Percentiles rank a stretch among this genome's conserved stretches.
Conservation (phyloP, 2,329 filamentous ascomycete genomes). For the Cladosporium colombiae region DNA sequence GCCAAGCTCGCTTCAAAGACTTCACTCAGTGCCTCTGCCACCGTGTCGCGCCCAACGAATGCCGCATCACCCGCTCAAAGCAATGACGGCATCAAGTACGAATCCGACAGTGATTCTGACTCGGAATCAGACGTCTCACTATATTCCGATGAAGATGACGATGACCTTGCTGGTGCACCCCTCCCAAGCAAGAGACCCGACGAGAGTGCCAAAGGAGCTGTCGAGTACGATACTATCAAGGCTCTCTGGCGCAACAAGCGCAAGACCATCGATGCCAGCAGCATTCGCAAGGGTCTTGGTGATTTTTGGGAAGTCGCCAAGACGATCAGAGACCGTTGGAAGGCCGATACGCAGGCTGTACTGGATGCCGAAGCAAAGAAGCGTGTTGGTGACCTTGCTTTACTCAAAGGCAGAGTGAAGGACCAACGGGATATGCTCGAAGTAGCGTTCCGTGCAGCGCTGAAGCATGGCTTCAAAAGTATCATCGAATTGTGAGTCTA, state of each 20-base stretch:
- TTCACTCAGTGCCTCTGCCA: slow-evolving; percentile 2
- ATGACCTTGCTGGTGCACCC: slow-evolving; percentile 49
- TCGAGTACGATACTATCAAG: slow-evolving; percentile 61
- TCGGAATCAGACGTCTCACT: slow-evolving; percentile 51
- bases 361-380: slow-evolving; percentile 61
- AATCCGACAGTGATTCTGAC: slow-evolving; percentile 48
- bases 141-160: slow-evolving; percentile 51
- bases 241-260: slow-evolving; percentile 62
- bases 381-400: slow-evolving; percentile 53
- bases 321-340: slow-evolving; percentile 63
- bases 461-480: slow-evolving; percentile 50
- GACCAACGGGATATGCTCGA: slow-evolving; percentile 60
- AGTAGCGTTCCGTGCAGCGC: slow-evolving; percentile 47
- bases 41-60: slow-evolving; percentile 2
- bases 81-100: slow-evolving; percentile 29
- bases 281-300: slow-evolving; percentile 56
- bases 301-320: slow-evolving; percentile 62
- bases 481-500: slow-evolving; percentile 46
- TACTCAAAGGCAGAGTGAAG: slow-evolving; percentile 58
- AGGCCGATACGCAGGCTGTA: slow-evolving; percentile 57
- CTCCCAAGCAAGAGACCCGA: slow-evolving; percentile 54
- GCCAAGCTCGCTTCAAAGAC: slow-evolving; percentile 31
- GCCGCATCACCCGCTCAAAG: slow-evolving; percentile 7
- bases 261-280: slow-evolving; percentile 50
- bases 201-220: slow-evolving; percentile 50